Base-by-base conservation (phyloP, 805 yeast genomes). In the Saccharomycodes ludwigii region DNA sequence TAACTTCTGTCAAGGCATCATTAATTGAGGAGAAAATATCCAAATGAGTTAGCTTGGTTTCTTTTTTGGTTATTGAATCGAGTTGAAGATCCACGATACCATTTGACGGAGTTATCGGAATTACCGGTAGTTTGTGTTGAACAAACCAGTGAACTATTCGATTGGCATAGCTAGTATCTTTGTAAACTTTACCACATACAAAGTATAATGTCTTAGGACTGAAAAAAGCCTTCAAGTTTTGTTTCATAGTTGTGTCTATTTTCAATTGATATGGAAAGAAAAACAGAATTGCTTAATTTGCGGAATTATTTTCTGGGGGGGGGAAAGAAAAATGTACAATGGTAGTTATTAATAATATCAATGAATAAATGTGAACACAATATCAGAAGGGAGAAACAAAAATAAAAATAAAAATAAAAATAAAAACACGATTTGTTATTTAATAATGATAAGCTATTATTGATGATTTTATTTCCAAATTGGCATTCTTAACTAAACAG, bases 111-210 rank as follows among this genome's bases (percentile, higher is more conserved):
- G n/a, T 67, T 59, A 54, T 73, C 71, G 51, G 76, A 71, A n/a
- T 48, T 29, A 35, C 52, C 57, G 37, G 66, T 55, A 37, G 22
- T 21, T n/a, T 21, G 31, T 31, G 41, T 24, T 35, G 41, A 5
- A 31, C 39, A 31, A 38, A 35, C 41, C 41, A 38, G 21, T 38
- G 41, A 19, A 38, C 41, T 8, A 38, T 27, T 54, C 91, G 73
- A 64, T 80, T 79, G 63, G 82, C 65, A 50, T 74, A 65, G 33
- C 73, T 61, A 51, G 79, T 63, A 54, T 81, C 93, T 61, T 81
- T 79, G 53, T 80, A 66, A 36, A 76, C 59, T 48, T 76, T 74
- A 18, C 91, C 91, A 47, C 41, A 38, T n/a, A 38, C 41, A 29
- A 38, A 38, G 27, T 38, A 38, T 6, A 38, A 33, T n/a, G 39